A percentile compares a stretch with the other conserved stretches of the same genome.
Evolutionary conservation across 768 basidiomycete species (phyloP).

Genomic region (Mycena venus): DNA sequence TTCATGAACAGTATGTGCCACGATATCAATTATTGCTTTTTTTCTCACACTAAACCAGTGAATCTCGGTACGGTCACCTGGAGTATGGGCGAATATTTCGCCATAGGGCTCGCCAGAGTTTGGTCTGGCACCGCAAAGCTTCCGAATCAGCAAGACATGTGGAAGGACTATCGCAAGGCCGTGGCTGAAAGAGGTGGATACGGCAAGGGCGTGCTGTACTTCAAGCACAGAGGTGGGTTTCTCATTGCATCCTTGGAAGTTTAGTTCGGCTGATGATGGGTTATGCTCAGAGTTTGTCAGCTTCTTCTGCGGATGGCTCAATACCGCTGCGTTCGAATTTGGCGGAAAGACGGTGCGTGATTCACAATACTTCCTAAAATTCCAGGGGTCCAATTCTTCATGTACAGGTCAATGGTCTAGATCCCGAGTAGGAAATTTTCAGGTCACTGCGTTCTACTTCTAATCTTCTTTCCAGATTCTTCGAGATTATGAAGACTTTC

Average conservation of each 20-base stretch:
- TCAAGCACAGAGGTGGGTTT: neutral
- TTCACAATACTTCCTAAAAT: neutral
- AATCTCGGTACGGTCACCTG: constrained; percentile 25
- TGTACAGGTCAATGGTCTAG: neutral
- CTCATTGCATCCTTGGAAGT: neutral
- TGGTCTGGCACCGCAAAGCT: constrained; percentile 34
- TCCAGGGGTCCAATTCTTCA: neutral
- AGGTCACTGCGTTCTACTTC: neutral
- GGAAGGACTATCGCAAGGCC: constrained; percentile 29
- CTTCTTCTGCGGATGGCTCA: constrained; percentile 34
- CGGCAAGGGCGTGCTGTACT: constrained; percentile 24
- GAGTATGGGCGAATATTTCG: constrained; percentile 27
- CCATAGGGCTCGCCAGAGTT: constrained; percentile 33
- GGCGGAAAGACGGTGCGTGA: constrained; percentile 31
- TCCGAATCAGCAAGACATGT: constrained; percentile 31
- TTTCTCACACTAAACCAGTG: constrained; percentile 1
- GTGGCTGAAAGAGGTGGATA: constrained; percentile 30
- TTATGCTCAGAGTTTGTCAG: constrained; percentile 12
- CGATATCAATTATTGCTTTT: neutral
- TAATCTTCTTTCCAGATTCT: neutral
- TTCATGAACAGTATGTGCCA: constrained; percentile 34
- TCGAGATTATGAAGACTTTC: neutral
- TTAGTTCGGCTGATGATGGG: neutral
- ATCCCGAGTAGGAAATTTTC: neutral
- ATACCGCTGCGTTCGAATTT: constrained; percentile 28